These are phyloP conservation scores for Podospora conica DNA, from an alignment of 495 filamentous ascomycete genomes.

Conservation along the genomic window DNA sequence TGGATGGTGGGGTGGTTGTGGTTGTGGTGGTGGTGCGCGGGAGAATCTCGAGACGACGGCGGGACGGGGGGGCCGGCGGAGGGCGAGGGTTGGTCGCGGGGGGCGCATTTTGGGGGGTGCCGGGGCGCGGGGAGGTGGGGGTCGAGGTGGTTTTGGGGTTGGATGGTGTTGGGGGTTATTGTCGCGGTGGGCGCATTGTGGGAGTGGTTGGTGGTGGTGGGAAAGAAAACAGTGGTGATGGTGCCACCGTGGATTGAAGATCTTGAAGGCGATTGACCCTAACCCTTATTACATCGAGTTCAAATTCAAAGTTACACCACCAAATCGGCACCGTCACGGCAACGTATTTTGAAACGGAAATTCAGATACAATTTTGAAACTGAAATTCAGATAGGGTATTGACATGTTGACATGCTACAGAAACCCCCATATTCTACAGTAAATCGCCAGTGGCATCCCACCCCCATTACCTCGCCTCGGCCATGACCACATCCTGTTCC, in stretches of 20 bases:
- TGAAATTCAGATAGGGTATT: not conserved
- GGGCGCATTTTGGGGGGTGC: not conserved
- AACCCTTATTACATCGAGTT: too few relatives aligned
- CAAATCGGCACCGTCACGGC: too few relatives aligned
- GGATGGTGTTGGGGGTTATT: not conserved
- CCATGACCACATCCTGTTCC: constrained; percentile 39
- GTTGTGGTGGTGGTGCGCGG: not conserved
- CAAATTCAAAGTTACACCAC: not conserved
- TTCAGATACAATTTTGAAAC: not conserved
- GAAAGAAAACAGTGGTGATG: not conserved
- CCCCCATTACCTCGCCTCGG: constrained; percentile 21
- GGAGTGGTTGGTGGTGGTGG: not conserved
- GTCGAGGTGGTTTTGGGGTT: not conserved
- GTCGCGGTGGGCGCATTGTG: not conserved
- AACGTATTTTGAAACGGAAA: not conserved
- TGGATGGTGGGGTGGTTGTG: not conserved
- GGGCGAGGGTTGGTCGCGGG: not conserved
- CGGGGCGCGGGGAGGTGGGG: not conserved
- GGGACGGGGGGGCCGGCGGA: not conserved
- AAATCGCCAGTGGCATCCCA: not conserved
- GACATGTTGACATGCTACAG: not conserved
- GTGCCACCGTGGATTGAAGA: too few relatives aligned
- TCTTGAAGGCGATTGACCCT: too few relatives aligned
- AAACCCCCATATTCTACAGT: not conserved
- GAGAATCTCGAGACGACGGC: not conserved